These are phyloP conservation scores for Fonsecaea pugnacius DNA, from an alignment of 2,329 filamentous ascomycete species.

Conservation along the genomic window DNA sequence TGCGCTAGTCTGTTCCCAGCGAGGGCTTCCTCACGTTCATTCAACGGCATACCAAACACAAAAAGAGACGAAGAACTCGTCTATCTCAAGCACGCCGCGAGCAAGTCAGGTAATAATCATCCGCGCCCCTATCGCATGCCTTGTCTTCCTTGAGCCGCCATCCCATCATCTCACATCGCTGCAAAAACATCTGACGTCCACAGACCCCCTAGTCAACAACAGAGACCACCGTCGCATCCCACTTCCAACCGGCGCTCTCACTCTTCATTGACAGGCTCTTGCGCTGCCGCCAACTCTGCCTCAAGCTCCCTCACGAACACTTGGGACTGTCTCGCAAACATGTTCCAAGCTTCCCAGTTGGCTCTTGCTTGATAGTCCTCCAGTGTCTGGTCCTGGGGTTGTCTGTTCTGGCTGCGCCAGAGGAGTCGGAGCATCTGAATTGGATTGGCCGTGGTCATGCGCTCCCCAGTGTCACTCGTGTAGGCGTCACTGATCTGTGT, in stretches of 20 bases:
- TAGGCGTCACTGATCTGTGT: not conserved
- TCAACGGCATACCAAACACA: not conserved
- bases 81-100: too few relatives aligned
- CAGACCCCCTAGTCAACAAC: too few relatives aligned
- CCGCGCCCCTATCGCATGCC: too few relatives aligned
- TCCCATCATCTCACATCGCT: too few relatives aligned
- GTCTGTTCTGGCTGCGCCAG: not conserved
- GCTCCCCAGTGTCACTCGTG: not conserved
- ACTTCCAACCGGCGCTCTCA: not conserved
- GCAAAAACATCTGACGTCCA: too few relatives aligned
- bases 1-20: not conserved
- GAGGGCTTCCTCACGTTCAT: not conserved
- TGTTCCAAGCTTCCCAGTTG: not conserved
- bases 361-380: not conserved
- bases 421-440: not conserved
- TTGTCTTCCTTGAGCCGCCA: too few relatives aligned
- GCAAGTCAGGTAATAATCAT: too few relatives aligned
- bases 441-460: not conserved
- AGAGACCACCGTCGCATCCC: not conserved
- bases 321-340: not conserved
- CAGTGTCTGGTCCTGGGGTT: not conserved
- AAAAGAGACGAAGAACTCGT: not conserved
- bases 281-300: not conserved
- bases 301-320: not conserved
- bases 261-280: not conserved